These are phyloP conservation scores for Mortierella sp. DNA, from an alignment of 371 early-diverging fungal genomes.

Conservation along the genomic window DNA sequence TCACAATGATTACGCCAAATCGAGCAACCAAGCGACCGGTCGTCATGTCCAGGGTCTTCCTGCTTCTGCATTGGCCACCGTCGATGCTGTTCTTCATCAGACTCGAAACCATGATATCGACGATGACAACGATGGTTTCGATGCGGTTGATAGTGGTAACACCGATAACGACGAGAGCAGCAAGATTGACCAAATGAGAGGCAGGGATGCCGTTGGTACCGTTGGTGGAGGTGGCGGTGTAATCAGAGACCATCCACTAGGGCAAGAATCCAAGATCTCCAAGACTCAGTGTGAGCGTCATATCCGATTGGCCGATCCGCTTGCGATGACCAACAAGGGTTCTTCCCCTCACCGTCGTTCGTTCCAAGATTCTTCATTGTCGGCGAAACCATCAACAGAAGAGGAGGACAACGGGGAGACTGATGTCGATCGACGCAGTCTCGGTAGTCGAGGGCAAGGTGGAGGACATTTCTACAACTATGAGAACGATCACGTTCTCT, in stretches of 20 bases:
- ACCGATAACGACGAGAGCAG: not conserved
- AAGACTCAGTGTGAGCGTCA: not conserved
- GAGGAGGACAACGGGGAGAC: not conserved
- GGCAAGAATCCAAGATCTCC: not conserved
- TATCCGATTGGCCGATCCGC: not conserved
- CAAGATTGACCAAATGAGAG: not conserved
- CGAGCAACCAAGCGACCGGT: not conserved
- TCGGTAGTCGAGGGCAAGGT: not conserved
- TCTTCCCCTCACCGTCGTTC: not conserved
- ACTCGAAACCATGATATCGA: not conserved
- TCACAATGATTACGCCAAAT: not conserved
- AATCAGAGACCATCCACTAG: not conserved
- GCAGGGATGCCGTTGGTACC: no score
- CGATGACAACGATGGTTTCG: not conserved
- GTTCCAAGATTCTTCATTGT: not conserved
- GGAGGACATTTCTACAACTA: constrained; percentile 1
- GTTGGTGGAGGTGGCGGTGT: not conserved
- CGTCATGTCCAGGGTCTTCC: constrained; percentile 15
- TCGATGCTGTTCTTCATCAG: constrained; percentile 11
- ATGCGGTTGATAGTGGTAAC: not conserved
- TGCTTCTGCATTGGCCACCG: constrained; percentile 3
- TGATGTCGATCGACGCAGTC: not conserved
- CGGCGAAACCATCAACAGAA: no score
- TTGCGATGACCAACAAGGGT: not conserved
- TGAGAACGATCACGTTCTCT: not conserved